Base-by-base conservation (phyloP, 2,329 filamentous ascomycete species). In the Camillea tinctor region DNA sequence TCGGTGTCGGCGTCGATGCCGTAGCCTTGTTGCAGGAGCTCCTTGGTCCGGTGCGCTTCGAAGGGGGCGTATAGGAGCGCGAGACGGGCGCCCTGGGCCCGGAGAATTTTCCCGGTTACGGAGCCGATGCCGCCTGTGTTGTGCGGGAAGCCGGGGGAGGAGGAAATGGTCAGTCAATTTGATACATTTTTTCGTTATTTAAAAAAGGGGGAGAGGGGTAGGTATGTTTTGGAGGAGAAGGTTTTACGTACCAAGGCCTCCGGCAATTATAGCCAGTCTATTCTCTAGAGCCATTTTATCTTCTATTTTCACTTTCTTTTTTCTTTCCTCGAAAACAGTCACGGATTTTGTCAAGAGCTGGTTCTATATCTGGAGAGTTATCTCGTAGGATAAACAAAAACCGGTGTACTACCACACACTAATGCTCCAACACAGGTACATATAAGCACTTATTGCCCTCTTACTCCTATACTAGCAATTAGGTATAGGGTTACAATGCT, bases 61-160 rank as follows among this genome's bases (percentile, higher is more conserved):
- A 80, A 80, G 1, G 79, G 78, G 0, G 79, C 79, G 55, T 81
- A 81, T 0, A 81, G 69, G 15, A 81, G 74, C 7, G 78, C 79
- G 3, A 81, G 66, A 13, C 69, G 73, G 4, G 77, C 76, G 4
- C 78, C 78, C 61, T 77, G 72, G 3, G 75, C 68, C 22, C 72
- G 71, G 1, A 81, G 69, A 17, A 76, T 72, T 55, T 74, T 68
- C 50, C 76, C 79, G 2, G 78, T 79, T 40, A 73, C 73, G 15
- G 76, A 76, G 7, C 79, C 79, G 2, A 81, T 72, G 3, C 79
- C 79, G 48, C 73, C 72, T 75, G 50, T 30, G 44, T 15, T 30
- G 11, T 19, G 13, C 11, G 36, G 20, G n/a, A 20, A 2, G 5
- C 17, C 19, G 11, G 11, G 52, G 54, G n/a, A 30, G 7, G 6